A percentile compares a stretch with the other conserved stretches of the same genome.
Conservation (phyloP, 2,329 filamentous ascomycete genomes). For the Ambrosiella beaveri region DNA sequence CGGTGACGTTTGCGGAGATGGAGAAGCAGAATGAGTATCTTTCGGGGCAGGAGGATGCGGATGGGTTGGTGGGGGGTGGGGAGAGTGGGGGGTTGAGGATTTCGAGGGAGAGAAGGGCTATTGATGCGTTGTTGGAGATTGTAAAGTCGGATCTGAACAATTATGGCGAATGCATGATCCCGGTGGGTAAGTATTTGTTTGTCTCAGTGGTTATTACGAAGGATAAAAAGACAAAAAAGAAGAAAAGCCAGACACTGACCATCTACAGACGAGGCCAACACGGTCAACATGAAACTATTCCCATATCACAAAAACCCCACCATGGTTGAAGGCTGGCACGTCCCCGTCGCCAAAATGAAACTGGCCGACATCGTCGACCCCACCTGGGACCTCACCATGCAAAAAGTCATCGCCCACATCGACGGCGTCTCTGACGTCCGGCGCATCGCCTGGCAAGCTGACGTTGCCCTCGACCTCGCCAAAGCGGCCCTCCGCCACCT, state of each 20-base stretch:
- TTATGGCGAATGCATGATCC: slow-evolving; percentile 97
- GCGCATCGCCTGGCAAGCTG: slow-evolving; percentile 67
- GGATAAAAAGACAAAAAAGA: background rate
- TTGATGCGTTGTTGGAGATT: slow-evolving; percentile 70
- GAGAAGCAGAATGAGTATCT: slow-evolving; percentile 84
- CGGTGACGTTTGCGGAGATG: slow-evolving; percentile 69
- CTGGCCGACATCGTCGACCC: slow-evolving; percentile 45
- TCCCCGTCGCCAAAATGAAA: slow-evolving; percentile 60
- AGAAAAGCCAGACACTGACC: background rate
- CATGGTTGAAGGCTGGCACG: slow-evolving; percentile 70
- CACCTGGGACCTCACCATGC: slow-evolving; percentile 60
- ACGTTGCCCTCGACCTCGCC: slow-evolving; percentile 73
- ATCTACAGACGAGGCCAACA: slow-evolving; percentile 65
- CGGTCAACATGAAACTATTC: slow-evolving; percentile 91
- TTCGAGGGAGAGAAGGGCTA: slow-evolving; percentile 35
- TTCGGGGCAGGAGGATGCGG: slow-evolving; percentile 34
- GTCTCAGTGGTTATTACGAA: no score
- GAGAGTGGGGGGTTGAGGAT: slow-evolving; percentile 2
- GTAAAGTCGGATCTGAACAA: slow-evolving; percentile 81
- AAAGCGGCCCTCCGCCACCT: slow-evolving; percentile 77
- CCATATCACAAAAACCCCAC: slow-evolving; percentile 63
- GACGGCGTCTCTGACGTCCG: slow-evolving; percentile 83
- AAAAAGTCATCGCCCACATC: slow-evolving; percentile 66
- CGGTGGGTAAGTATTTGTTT: slow-evolving; percentile 51
- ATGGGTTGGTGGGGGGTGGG: slow-evolving; percentile 20